Conservation (phyloP, 2,329 filamentous ascomycete species). For the Paraconiothyrium sp. region DNA sequence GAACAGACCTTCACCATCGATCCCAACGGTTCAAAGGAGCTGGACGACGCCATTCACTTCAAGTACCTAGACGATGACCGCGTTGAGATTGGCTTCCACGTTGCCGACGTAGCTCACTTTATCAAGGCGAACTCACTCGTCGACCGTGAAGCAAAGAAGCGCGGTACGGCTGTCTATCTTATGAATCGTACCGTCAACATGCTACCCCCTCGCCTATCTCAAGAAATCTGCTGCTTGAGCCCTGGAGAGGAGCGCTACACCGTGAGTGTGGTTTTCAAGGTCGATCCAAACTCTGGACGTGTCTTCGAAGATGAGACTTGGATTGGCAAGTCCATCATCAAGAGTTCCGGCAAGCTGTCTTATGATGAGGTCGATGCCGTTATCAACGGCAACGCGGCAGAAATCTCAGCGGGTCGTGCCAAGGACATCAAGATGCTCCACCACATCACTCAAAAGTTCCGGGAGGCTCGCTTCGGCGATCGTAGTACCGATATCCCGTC, state of each 20-base stretch:
- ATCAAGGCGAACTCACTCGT: slow-evolving; percentile 96
- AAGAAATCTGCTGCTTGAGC: slow-evolving; percentile 85
- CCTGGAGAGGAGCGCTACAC: slow-evolving; percentile 91
- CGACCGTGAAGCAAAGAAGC: slow-evolving; percentile 97
- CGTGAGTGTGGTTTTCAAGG: slow-evolving; percentile 91
- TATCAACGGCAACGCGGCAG: slow-evolving; percentile 72
- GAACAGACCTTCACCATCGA: slow-evolving; percentile 94
- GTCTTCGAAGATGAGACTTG: slow-evolving; percentile 88
- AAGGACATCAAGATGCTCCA: slow-evolving; percentile 85
- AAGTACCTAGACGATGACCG: slow-evolving; percentile 84
- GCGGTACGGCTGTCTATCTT: slow-evolving; percentile 93
- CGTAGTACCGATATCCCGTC: slow-evolving; percentile 82
- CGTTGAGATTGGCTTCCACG: slow-evolving; percentile 93
- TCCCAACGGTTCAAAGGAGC: slow-evolving; percentile 84
- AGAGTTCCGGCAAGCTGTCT: slow-evolving; percentile 85
- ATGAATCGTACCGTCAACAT: slow-evolving; percentile 89
- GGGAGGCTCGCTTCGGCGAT: slow-evolving; percentile 84
- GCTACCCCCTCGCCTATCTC: slow-evolving; percentile 84
- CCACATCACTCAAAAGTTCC: slow-evolving; percentile 86
- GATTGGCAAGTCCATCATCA: slow-evolving; percentile 93
- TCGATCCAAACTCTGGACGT: slow-evolving; percentile 80
- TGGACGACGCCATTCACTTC: slow-evolving; percentile 93
- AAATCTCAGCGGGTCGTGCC: slow-evolving; percentile 71
- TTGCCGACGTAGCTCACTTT: slow-evolving; percentile 95
- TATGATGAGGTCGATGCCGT: slow-evolving; percentile 88